Evolutionary conservation across 2,329 filamentous ascomycete genomes (phyloP), one percentile per base, ranked within the genome.

Genomic region (Arthrobotrys entomopaga): DNA sequence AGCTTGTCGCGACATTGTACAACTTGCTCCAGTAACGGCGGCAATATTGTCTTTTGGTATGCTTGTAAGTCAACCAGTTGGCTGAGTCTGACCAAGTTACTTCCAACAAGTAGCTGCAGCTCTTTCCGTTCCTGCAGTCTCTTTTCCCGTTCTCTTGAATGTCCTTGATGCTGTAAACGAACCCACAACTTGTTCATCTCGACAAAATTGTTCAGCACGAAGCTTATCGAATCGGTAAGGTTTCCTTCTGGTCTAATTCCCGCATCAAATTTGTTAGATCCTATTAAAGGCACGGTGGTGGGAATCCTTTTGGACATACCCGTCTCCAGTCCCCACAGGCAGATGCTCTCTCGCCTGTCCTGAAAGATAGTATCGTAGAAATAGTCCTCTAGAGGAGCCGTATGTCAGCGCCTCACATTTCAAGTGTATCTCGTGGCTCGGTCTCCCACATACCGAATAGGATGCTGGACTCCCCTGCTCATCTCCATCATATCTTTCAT

Each of bases 401-500:
- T 22, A 22, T 10, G 48, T 69, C 42, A 67, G 54, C 54, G 40
- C 6, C 6, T 19, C 7, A 46, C 11, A 46, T 1, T 46, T 13
- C 42, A 46, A 46, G n/a, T n/a, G 42, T 19, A 5, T 46, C 8
- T 46, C 42, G 42, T 4, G 42, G 6, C n/a, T 46, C 29, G 29
- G 10, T 34, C 42, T 46, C 42, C 20, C 53, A 22, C 54, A 42
- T 76, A 79, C 78, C 95, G 91, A 76, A 97, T 93, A 15, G 95
- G 95, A 82, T 99, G 95, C 80, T 99, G 95, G 20, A 99, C 93
- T 66, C 95, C 95, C 76, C 95, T 88, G 83, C 93, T 98, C 95
- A 99, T 99, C 83, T 99, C 95, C 95, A 99, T 99, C 95, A 99
- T 99, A 82, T 99, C 95, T 83, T 99, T 99, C 95, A 99, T 99